Base-by-base conservation (phyloP, 1,139 yeast genomes). In the Yamadazyma friedrichii region DNA sequence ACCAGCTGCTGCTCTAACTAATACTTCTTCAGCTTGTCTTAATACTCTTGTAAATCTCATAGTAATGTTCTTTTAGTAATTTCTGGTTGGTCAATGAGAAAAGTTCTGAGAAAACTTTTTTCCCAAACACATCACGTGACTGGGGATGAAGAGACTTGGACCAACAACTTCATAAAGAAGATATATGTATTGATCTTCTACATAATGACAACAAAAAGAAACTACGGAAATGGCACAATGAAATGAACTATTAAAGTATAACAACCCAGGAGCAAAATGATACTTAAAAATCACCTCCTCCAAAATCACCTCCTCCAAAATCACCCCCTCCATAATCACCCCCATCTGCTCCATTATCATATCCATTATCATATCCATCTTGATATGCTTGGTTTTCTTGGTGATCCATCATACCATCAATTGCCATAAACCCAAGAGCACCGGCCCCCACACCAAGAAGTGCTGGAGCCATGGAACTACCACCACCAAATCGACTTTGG, bases 371-470 rank as follows among this genome's bases (percentile, higher is more conserved):
- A 45, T 61, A 62, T 5, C 69, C 73, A 17, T 67, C 63, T 33
- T 65, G 52, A 43, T 64, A 61, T 17, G 36, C 36, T 6, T 26
- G 24, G 3, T 34, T 12, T 26, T 34, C 22, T 26, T 34, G 36
- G 11, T 34, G 36, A 26, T 34, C 36, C 31, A 34, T 34, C 10
- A 34, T 34, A 6, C 16, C n/a, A 34, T 34, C 36, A 5, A 34
- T 13, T 2, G 36, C 36, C 36, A 34, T 34, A 12, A 34, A 34
- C 3, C 36, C 54, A 45, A 78, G 51, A 33, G 73, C 73, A 62
- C 95, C 95, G 25, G 85, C 93, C 51, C 93, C 94, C 0, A 81
- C 84, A 51, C 95, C 95, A 56, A 83, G 60, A 24, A 84, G 80
- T 65, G 49, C 46, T 17, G 51, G 50, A 3, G 36, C 36, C 36